phyloP scores from a whole-genome alignment of 192 early-diverging fungal species.

The Entomortierella parvispora region DNA sequence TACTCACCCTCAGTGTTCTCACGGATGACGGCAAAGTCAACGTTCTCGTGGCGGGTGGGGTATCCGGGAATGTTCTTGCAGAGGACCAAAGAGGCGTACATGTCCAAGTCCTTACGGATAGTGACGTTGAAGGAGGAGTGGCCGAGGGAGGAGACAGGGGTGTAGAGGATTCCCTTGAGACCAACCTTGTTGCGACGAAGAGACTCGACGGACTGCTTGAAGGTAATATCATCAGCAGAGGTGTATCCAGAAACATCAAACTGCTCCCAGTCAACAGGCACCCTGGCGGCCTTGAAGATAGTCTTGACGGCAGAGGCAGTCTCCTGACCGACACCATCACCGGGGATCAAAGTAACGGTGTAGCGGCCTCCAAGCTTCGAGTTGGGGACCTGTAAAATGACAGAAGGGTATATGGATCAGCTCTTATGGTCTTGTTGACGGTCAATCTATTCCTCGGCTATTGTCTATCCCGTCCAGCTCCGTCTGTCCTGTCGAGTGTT shows the following conservation, averaged over 20 bases:
- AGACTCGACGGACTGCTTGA: constrained; percentile 92
- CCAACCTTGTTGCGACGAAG: constrained; percentile 96
- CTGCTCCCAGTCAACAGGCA: constrained; percentile 97
- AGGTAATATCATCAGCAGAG: constrained; percentile 78
- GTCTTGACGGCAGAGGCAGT: constrained; percentile 89
- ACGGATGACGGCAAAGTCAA: constrained; percentile 98
- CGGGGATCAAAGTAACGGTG: constrained; percentile 97
- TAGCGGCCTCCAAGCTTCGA: constrained; percentile 90
- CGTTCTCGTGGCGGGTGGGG: constrained; percentile 87
- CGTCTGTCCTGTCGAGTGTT: too few species aligned
- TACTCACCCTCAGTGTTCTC: constrained; percentile 99
- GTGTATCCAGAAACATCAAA: constrained; percentile 95
- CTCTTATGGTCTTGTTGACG: neutral
- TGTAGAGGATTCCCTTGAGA: constrained; percentile 93
- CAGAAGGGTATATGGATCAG: neutral
- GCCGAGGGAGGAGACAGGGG: constrained; percentile 83
- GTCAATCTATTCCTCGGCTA: neutral
- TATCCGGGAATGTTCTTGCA: constrained; percentile 90
- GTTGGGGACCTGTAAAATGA: constrained; percentile 35
- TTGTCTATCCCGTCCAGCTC: neutral
- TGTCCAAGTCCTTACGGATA: constrained; percentile 97
- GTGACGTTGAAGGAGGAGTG: constrained; percentile 96
- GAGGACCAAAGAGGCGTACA: constrained; percentile 94
- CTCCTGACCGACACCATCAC: constrained; percentile 97
- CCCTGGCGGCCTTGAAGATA: constrained; percentile 90